Conservation (phyloP, 345 rosid genomes). For the Noccaea bulbosa region DNA sequence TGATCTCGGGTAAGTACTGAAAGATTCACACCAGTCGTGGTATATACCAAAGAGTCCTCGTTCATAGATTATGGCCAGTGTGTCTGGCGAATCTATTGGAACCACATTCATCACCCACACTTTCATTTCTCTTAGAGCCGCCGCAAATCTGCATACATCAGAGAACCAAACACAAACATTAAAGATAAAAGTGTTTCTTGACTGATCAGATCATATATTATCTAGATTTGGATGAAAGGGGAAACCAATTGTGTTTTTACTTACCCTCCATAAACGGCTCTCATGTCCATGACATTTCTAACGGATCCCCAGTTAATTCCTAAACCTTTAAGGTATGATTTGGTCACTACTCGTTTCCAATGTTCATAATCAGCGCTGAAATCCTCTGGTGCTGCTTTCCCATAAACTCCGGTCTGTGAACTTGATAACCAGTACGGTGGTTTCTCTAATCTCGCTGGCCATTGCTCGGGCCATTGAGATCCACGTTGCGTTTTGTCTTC, state of each 20-base stretch:
- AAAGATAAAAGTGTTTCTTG: neutral
- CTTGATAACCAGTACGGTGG: constrained; percentile 85
- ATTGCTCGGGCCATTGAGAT: constrained; percentile 90
- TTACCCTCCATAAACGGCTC: constrained; percentile 94
- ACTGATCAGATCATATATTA: neutral
- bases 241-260: constrained; percentile 22
- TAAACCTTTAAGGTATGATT: constrained; percentile 77
- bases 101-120: constrained; percentile 98
- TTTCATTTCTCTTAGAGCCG: constrained; percentile 78
- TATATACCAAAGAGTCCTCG: constrained; percentile 93
- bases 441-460: constrained; percentile 86
- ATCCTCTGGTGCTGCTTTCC: constrained; percentile 92
- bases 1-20: constrained; percentile 94
- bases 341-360: constrained; percentile 89
- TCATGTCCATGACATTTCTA: constrained; percentile 98
- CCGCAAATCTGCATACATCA: constrained; percentile 75
- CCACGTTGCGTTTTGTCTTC: constrained; percentile 66
- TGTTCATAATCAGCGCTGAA: constrained; percentile 72
- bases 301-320: constrained; percentile 87
- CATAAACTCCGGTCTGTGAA: constrained; percentile 88
- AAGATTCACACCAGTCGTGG: constrained; percentile 98
- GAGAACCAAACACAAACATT: constrained; percentile 25
- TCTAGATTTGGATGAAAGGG: neutral
- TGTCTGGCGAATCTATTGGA: constrained; percentile 83
- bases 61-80: constrained; percentile 86